Evolutionary conservation across 305 asterid genomes (phyloP), one percentile per base, ranked within the genome.

Genomic region (Rubia peregrina): DNA sequence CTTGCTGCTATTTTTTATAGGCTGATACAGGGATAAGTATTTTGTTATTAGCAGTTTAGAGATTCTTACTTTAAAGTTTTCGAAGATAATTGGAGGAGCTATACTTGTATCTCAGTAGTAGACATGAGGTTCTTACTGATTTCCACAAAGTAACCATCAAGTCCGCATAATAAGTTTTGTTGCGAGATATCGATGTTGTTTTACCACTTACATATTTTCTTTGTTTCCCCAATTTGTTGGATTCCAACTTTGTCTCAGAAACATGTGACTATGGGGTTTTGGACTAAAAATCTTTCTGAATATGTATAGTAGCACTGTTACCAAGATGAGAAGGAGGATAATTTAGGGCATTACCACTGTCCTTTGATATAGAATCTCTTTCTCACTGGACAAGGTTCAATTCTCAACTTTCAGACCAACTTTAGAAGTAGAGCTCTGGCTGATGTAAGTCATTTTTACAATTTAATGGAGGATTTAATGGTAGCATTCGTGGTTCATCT

Each of bases 141-240:
- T n/a, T n/a, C n/a, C n/a, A n/a, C n/a, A n/a, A n/a, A n/a, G n/a
- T n/a, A n/a, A n/a, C n/a, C n/a, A n/a, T n/a, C 73, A 83, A 75
- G 78, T 94, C 99, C 68, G 96, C 84, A 79, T 94, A 93, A 79
- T 86, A 87, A 74, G 85, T 90, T 75, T 82, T 89, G 81, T 84
- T 91, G 61, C 98, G 96, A 78, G 97, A 87, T 19, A 83, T 77
- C 66, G 97, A 78, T 42, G 90, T 42, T 71, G 86, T 78, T 82
- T 87, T 91, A 80, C 85, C 83, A 67, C 84, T 80, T 67, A 77
- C 85, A 49, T 77, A 84, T 83, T 82, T 86, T 76, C 87, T 94
- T 53, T 70, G 79, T 80, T 89, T 93, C 68, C 76, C 96, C 21
- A 82, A 67, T 80, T 84, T 89, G 17, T 88, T 82, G 74, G 77